phyloP scores from a whole-genome alignment of 2,329 filamentous ascomycete genomes.

The Talaromyces sp. region DNA sequence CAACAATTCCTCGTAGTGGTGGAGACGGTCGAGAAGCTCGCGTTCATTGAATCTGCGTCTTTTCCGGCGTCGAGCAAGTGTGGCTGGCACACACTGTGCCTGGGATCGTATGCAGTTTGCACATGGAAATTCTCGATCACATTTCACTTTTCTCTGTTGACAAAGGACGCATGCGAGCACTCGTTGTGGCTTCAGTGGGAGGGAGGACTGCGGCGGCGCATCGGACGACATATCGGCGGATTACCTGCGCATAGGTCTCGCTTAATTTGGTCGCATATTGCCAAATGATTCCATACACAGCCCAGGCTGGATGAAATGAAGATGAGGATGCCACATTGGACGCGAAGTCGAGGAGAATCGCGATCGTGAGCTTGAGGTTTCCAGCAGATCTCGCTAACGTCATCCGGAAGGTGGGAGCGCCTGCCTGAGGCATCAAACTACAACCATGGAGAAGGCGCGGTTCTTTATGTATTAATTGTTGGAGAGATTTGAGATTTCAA shows the following conservation, averaged over 20 bases:
- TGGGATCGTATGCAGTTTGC: conserved; percentile 63
- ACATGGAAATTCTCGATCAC: conserved; percentile 70
- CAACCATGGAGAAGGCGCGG: background rate
- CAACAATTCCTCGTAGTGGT: conserved; percentile 65
- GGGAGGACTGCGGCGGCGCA: background rate
- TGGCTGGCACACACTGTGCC: conserved; percentile 55
- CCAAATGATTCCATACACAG: too few relatives aligned
- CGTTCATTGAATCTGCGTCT: conserved; percentile 63
- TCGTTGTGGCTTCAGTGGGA: conserved; percentile 18
- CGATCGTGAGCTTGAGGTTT: background rate
- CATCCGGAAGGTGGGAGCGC: background rate
- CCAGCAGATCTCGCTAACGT: background rate
- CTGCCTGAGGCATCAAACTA: background rate
- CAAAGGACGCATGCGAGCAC: conserved; percentile 62
- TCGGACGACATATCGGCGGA: conserved; percentile 1
- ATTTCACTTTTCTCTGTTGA: conserved; percentile 72
- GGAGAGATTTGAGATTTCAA: background rate
- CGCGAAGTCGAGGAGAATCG: background rate
- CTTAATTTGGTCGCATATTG: background rate
- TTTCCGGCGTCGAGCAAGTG: conserved; percentile 53
- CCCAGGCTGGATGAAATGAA: too few relatives aligned
- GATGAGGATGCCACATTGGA: background rate
- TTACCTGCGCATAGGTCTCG: background rate
- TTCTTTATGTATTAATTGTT: background rate
- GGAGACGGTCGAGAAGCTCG: conserved; percentile 66